These are phyloP conservation scores for Capronia americana DNA, from an alignment of 2,329 filamentous ascomycete genomes.

Conservation along the genomic window DNA sequence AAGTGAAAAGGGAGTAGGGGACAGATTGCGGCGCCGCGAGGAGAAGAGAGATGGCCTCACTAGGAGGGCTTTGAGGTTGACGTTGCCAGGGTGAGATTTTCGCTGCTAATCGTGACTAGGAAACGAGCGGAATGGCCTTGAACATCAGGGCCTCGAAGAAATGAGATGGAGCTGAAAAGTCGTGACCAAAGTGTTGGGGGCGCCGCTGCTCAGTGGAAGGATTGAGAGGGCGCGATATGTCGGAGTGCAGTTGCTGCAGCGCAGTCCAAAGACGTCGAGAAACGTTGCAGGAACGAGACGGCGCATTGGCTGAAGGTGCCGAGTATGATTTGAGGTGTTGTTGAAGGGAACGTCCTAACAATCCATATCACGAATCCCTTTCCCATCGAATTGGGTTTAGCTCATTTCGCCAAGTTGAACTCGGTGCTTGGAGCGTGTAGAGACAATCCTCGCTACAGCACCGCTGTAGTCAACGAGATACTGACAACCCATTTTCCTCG, in stretches of 20 bases:
- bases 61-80: constrained; percentile 30
- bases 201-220: not conserved
- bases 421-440: not conserved
- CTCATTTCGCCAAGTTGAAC: not conserved
- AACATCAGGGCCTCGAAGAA: constrained; percentile 24
- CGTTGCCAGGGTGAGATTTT: constrained; percentile 30
- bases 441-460: not conserved
- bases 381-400: constrained; percentile 7
- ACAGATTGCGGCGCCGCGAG: constrained; percentile 4
- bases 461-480: too few species aligned
- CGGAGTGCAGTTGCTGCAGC: not conserved
- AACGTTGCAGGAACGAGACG: not conserved
- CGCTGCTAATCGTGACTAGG: constrained; percentile 3
- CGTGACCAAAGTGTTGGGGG: constrained; percentile 6
- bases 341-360: not conserved
- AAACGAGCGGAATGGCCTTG: constrained; percentile 35
- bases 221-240: not conserved
- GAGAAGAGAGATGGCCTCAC: constrained; percentile 22
- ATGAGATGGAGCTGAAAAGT: constrained; percentile 6
- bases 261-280: not conserved
- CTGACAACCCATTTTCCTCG: too few species aligned
- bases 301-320: not conserved
- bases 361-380: not conserved
- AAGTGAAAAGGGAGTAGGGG: constrained; percentile 14
- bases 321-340: not conserved